Percentiles rank a stretch among this genome's conserved stretches.
phyloP scores from a whole-genome alignment of 768 basidiomycete species.

The Collybia nuda region DNA sequence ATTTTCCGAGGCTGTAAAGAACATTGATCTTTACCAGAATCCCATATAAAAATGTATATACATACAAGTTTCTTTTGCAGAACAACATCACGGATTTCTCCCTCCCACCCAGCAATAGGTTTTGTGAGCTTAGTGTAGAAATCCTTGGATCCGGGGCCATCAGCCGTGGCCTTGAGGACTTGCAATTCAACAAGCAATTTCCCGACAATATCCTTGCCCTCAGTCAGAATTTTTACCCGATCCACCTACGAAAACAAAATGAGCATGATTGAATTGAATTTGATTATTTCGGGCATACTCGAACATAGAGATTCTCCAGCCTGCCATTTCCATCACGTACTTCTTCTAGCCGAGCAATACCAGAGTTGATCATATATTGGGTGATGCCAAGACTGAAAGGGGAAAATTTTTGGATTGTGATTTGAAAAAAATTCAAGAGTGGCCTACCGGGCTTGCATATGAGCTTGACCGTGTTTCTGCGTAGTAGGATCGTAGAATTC shows the following conservation, averaged over 20 bases:
- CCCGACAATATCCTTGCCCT: slow-evolving; percentile 67
- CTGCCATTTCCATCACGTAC: slow-evolving; percentile 54
- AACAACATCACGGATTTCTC: slow-evolving; percentile 75
- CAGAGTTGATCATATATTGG: slow-evolving; percentile 70
- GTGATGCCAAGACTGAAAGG: slow-evolving; percentile 74
- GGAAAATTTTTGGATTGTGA: background rate
- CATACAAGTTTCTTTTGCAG: slow-evolving; percentile 76
- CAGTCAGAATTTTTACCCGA: slow-evolving; percentile 60
- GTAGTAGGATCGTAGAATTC: slow-evolving; percentile 83
- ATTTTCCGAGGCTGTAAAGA: slow-evolving; percentile 75
- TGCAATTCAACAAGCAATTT: slow-evolving; percentile 79
- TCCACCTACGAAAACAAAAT: slow-evolving; percentile 53
- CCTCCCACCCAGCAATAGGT: slow-evolving; percentile 70
- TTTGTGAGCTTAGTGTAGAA: slow-evolving; percentile 82
- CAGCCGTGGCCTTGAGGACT: slow-evolving; percentile 83
- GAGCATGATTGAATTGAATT: background rate
- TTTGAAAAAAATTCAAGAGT: background rate
- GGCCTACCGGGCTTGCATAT: slow-evolving; percentile 84
- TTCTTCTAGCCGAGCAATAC: slow-evolving; percentile 70
- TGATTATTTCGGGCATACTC: slow-evolving; percentile 39
- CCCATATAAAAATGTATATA: slow-evolving; percentile 1
- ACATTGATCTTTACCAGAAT: slow-evolving; percentile 1
- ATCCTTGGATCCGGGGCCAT: slow-evolving; percentile 73
- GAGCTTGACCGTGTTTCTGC: slow-evolving; percentile 84
- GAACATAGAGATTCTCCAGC: slow-evolving; percentile 69